Percentiles rank a stretch among this genome's conserved stretches.
Conservation (phyloP, 495 filamentous ascomycete species). For the Pyrenopolyporus hunteri region DNA sequence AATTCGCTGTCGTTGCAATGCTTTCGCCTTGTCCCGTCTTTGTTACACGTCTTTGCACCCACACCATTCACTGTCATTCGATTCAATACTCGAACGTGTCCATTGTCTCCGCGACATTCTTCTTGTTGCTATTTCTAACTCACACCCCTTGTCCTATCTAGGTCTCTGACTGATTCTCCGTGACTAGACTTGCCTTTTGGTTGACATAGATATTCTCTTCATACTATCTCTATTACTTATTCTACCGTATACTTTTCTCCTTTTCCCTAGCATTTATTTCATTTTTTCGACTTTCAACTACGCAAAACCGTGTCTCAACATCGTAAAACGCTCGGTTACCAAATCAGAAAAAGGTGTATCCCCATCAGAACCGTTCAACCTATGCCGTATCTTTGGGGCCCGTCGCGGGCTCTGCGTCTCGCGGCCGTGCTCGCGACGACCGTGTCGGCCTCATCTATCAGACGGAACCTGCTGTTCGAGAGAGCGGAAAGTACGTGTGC, state of each 20-base stretch:
- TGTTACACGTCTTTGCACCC: conserved; percentile 21
- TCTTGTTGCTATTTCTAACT: conserved; percentile 35
- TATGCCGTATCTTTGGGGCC: conserved; percentile 30
- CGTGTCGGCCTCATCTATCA: conserved; percentile 40
- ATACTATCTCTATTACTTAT: conserved; percentile 1
- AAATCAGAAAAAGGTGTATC: neutral
- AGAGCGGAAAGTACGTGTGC: conserved; percentile 44
- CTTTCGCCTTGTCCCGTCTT: conserved; percentile 9
- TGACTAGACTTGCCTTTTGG: conserved; percentile 28
- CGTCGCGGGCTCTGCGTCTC: conserved; percentile 39
- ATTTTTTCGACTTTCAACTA: conserved; percentile 14
- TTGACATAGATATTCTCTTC: conserved; percentile 15
- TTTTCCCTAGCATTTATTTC: too few species aligned
- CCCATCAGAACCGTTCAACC: neutral
- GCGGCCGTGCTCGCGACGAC: conserved; percentile 40
- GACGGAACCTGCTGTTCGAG: conserved; percentile 40
- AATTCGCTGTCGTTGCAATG: conserved; percentile 3
- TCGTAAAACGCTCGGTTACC: neutral
- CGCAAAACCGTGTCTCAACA: neutral
- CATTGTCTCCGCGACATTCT: conserved; percentile 37
- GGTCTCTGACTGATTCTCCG: conserved; percentile 16
- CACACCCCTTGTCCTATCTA: conserved; percentile 16
- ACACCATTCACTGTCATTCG: conserved; percentile 19
- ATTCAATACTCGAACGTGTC: conserved; percentile 12
- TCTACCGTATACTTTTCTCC: conserved; percentile 1